Evolutionary conservation across 192 early-diverging fungal genomes (phyloP).

Genomic region (Coemansia sp.): DNA sequence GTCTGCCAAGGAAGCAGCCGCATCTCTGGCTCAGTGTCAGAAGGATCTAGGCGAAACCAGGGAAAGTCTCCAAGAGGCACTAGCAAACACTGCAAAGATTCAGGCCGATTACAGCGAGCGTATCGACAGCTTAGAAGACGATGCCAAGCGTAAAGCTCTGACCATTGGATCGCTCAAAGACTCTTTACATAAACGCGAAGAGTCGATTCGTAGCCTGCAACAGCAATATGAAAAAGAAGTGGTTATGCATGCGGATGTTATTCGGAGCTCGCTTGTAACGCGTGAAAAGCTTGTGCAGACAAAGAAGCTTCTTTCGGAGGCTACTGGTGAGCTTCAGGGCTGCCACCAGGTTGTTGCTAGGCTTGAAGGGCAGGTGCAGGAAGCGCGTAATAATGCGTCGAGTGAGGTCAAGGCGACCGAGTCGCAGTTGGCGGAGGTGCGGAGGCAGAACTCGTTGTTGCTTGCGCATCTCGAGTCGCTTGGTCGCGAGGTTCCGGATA

Average conservation of each 20-base stretch:
- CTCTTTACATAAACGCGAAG: slow-evolving; percentile 59
- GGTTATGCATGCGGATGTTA: slow-evolving; percentile 60
- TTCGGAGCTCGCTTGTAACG: slow-evolving; percentile 52
- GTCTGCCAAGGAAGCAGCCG: slow-evolving; percentile 21
- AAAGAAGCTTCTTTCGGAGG: slow-evolving; percentile 19
- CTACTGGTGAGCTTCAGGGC: slow-evolving; percentile 25
- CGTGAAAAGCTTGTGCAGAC: slow-evolving; percentile 47
- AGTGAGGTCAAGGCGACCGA: slow-evolving; percentile 51
- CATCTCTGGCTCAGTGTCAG: slow-evolving; percentile 27
- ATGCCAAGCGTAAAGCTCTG: slow-evolving; percentile 11
- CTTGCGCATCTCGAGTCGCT: slow-evolving; percentile 71
- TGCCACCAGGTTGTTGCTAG: not conserved
- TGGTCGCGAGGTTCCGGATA: slow-evolving; percentile 48
- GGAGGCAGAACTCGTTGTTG: slow-evolving; percentile 71
- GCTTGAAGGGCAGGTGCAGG: slow-evolving; percentile 37
- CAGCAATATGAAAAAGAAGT: slow-evolving; percentile 72
- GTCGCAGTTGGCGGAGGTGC: slow-evolving; percentile 56
- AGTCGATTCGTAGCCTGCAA: slow-evolving; percentile 55
- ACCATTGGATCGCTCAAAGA: slow-evolving; percentile 47
- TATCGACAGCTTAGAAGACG: slow-evolving; percentile 22
- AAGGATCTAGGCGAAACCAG: slow-evolving; percentile 17
- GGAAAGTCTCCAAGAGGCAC: slow-evolving; percentile 37
- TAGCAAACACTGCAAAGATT: slow-evolving; percentile 52
- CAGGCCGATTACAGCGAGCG: slow-evolving; percentile 38
- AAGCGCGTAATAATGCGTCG: slow-evolving; percentile 16